Evolutionary conservation across 139 green algal genomes (phyloP), one percentile per base, ranked within the genome.

Genomic region (Zygnema cylindricum): DNA sequence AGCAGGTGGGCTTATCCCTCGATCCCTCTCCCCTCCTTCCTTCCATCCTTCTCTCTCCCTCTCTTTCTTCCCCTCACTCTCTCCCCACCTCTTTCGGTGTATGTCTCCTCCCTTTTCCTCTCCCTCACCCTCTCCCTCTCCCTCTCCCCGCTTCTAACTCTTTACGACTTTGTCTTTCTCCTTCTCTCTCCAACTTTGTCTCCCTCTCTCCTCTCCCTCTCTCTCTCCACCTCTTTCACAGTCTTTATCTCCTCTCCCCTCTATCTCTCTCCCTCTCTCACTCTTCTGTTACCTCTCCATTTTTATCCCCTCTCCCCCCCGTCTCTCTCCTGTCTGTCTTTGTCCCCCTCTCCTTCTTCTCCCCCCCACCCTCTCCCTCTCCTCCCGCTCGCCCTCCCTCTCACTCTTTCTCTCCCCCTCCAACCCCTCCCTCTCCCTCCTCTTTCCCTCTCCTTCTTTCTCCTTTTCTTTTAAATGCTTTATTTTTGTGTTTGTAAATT

Each of bases 391-490:
- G 30, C 57, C 57, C 57, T 30, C 57, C 57, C 57, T 30, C 57
- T 30, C 57, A 25, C 57, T 73, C 57, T 30, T 73, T 30, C 25
- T 73, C 57, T 30, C 30, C 57, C 30, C 57, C 57, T 73, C 57
- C 57, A 35, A 25, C 57, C 30, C 57, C 57, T 73, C 57, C 30
- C 30, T 30, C 57, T 73, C 57, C 30, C 57, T 30, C 57, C 30
- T 30, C 30, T 73, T 73, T 25, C 57, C 30, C 25, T 30, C 30
- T 73, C 30, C 57, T 30, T 73, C 57, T 73, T 73, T 25, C 57
- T 73, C 57, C 57, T 73, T 30, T 73, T 73, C 30, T 73, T 30
- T 73, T 73, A 25, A 25, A 73, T n/a, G n/a, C n/a, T n/a, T n/a
- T n/a, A n/a, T n/a, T n/a, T n/a, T n/a, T n/a, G n/a, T n/a, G n/a